A percentile compares a stretch with the other conserved stretches of the same genome.
These are phyloP conservation scores for Leersia perrieri DNA, from an alignment of 176 grass and related monocot species.

Conservation along the genomic window DNA sequence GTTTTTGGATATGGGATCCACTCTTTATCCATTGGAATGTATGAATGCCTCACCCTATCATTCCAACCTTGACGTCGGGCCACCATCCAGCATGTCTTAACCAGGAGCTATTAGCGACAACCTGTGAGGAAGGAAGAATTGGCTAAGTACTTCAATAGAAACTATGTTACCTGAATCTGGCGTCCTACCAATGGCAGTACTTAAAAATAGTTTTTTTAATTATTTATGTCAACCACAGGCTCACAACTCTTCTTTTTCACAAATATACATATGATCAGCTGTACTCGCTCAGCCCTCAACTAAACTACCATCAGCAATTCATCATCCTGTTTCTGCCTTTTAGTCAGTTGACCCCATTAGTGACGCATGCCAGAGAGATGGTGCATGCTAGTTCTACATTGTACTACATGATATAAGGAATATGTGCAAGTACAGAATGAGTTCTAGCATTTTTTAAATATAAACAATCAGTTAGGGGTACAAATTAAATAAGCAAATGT, in stretches of 20 bases:
- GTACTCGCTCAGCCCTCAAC: neutral
- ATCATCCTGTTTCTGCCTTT: neutral
- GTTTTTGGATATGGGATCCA: slow-evolving; percentile 9
- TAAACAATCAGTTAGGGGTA: neutral
- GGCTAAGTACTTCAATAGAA: slow-evolving; percentile 12
- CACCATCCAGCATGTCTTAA: slow-evolving; percentile 20
- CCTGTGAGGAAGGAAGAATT: slow-evolving; percentile 29
- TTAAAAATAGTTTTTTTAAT: neutral
- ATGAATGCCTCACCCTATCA: slow-evolving; percentile 30
- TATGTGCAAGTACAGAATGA: neutral
- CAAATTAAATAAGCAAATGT: neutral
- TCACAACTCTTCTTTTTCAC: neutral
- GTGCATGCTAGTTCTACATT: neutral
- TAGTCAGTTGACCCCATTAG: neutral
- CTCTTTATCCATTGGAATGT: slow-evolving; percentile 34
- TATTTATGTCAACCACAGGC: slow-evolving; percentile 1
- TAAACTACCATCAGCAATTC: neutral
- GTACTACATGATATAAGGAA: neutral
- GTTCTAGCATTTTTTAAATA: slow-evolving; percentile 7
- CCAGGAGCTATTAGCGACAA: slow-evolving; percentile 27
- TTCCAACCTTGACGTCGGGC: slow-evolving; percentile 23
- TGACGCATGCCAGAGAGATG: neutral
- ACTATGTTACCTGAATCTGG: neutral
- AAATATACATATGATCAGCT: neutral
- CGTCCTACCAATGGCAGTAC: neutral